A percentile compares a stretch with the other conserved stretches of the same genome.
These are phyloP conservation scores for Fomitopsis serialis DNA, from an alignment of 768 basidiomycete species.

Conservation along the genomic window DNA sequence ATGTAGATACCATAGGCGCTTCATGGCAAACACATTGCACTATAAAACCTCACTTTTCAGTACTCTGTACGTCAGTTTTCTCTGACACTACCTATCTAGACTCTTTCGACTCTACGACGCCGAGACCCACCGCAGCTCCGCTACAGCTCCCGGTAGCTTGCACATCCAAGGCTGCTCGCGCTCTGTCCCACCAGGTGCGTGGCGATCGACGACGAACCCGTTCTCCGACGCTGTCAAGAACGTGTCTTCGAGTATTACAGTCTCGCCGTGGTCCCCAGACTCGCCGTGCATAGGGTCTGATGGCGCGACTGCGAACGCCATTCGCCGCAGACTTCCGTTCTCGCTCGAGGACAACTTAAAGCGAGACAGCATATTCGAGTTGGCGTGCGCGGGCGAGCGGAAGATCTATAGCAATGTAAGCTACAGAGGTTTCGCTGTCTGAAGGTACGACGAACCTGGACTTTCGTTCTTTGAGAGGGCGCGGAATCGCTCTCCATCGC, in stretches of 20 bases:
- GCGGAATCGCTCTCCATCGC: constrained; percentile 51
- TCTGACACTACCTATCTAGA: too few species aligned
- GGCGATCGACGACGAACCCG: constrained; percentile 11
- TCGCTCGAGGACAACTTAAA: not conserved
- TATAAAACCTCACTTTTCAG: too few species aligned
- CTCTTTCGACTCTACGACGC: too few species aligned
- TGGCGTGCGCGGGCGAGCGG: not conserved
- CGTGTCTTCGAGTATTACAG: constrained; percentile 5
- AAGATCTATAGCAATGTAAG: constrained; percentile 3
- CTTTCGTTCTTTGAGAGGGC: constrained; percentile 41
- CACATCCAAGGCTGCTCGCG: constrained; percentile 14
- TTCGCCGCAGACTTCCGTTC: not conserved
- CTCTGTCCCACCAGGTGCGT: not conserved
- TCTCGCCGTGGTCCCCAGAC: not conserved
- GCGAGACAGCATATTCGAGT: constrained; percentile 2
- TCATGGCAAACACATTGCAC: too few species aligned
- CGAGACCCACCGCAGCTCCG: constrained; percentile 10
- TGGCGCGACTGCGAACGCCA: constrained; percentile 9
- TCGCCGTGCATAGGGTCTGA: not conserved
- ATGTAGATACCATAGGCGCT: too few species aligned
- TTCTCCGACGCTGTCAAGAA: constrained; percentile 18
- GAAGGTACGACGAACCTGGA: constrained; percentile 37
- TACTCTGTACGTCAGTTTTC: too few species aligned
- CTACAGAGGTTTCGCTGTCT: not conserved
- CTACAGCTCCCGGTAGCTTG: constrained; percentile 8